Evolutionary conservation across 192 early-diverging fungal species (phyloP).

Genomic region (Coemansia umbellata): DNA sequence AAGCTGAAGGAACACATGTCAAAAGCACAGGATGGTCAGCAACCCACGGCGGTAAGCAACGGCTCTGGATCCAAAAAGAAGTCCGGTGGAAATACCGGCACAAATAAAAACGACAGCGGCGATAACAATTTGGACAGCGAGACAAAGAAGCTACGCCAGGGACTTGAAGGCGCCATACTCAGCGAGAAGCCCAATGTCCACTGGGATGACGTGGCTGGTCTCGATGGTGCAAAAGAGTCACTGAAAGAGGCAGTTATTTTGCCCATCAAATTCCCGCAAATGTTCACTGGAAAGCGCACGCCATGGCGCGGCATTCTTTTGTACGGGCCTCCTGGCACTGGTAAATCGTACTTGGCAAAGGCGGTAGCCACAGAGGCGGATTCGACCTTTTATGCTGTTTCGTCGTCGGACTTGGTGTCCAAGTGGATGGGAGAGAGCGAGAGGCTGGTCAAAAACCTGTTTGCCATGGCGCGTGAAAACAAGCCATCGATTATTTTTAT

Average conservation of each 20-base stretch:
- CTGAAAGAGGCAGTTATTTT: constrained; percentile 98
- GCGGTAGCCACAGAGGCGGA: constrained; percentile 97
- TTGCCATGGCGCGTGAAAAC: constrained; percentile 87
- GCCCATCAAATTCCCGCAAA: constrained; percentile 94
- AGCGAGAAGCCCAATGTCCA: constrained; percentile 94
- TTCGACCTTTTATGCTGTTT: constrained; percentile 94
- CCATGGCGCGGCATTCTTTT: constrained; percentile 97
- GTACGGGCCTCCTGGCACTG: constrained; percentile 97
- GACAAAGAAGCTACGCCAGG: constrained; percentile 70
- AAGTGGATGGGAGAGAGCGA: constrained; percentile 99
- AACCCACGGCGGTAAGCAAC: constrained; percentile 57
- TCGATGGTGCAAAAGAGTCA: constrained; percentile 93
- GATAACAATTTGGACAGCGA: constrained; percentile 69
- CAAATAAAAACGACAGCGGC: constrained; percentile 2
- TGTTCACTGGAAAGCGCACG: constrained; percentile 91
- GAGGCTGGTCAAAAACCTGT: constrained; percentile 89
- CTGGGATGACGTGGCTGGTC: constrained; percentile 96
- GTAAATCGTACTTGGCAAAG: constrained; percentile 95
- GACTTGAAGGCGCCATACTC: constrained; percentile 76
- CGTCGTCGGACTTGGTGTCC: constrained; percentile 95
- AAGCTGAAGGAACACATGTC: constrained; percentile 84
- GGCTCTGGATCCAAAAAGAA: constrained; percentile 44
- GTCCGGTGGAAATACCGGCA: constrained; percentile 1
- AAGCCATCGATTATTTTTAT: constrained; percentile 98
- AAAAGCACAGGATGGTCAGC: constrained; percentile 64